Evolutionary conservation across 108 stramenopile species (phyloP).

Genomic region (Pelagomonas calceolata): DNA sequence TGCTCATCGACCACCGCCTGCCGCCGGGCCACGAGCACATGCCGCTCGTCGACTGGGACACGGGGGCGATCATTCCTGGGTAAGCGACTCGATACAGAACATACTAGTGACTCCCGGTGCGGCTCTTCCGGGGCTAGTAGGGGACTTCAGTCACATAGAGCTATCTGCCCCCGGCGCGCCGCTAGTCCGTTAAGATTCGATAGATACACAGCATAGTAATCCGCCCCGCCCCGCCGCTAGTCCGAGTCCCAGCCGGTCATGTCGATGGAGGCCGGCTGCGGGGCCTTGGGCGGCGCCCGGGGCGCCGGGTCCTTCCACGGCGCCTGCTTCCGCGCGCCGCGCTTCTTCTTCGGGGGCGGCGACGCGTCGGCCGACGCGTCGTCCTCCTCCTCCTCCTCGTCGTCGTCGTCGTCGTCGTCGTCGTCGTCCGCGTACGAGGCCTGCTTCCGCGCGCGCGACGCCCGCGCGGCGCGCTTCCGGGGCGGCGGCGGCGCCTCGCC

Average conservation of each 20-base stretch:
- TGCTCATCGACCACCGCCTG: slow-evolving; percentile 4
- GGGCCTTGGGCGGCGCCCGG: too few relatives aligned
- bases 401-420: slow-evolving; percentile 1
- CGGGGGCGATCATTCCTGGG: background rate
- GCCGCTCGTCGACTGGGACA: background rate
- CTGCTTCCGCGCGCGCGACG: background rate
- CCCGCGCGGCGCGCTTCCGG: background rate
- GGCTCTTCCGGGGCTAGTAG: too few relatives aligned
- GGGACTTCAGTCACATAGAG: too few relatives aligned
- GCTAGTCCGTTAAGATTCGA: too few relatives aligned
- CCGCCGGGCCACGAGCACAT: background rate
- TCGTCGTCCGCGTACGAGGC: background rate
- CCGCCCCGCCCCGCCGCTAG: too few relatives aligned
- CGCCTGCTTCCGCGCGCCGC: background rate
- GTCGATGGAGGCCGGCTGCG: too few relatives aligned
- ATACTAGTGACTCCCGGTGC: too few relatives aligned
- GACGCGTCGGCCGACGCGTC: background rate
- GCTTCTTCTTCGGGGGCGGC: background rate
- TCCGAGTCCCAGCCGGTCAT: too few relatives aligned
- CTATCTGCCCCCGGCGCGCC: too few relatives aligned
- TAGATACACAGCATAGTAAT: too few relatives aligned
- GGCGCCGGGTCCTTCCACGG: background rate
- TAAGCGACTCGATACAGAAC: too few relatives aligned
- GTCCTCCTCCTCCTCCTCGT: background rate
- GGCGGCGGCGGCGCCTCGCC: background rate